These are phyloP conservation scores for Citrullus amarus DNA, from an alignment of 306 rosid species.

Conservation along the genomic window DNA sequence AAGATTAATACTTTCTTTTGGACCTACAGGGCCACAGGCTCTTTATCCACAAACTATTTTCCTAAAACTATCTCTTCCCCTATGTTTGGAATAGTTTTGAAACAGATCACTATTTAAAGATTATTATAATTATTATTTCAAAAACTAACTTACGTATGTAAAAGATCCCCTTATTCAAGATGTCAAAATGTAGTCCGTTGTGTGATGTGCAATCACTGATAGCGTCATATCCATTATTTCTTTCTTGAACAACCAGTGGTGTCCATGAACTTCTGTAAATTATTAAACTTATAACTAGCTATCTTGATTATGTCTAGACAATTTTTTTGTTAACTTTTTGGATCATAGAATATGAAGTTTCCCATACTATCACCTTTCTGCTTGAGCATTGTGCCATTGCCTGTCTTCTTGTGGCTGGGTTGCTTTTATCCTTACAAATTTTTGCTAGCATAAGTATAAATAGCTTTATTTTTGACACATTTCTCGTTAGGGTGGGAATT, in stretches of 20 bases:
- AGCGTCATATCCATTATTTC: not conserved
- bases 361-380: not conserved
- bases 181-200: not conserved
- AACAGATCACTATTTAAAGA: not conserved
- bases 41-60: not conserved
- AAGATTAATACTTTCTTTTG: not conserved
- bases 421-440: not conserved
- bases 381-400: not conserved
- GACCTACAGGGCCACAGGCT: not conserved
- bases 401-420: not conserved
- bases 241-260: not conserved
- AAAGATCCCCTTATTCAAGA: not conserved
- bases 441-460: not conserved
- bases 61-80: not conserved
- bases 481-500: not conserved
- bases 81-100: not conserved
- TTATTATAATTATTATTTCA: no score
- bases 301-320: not conserved
- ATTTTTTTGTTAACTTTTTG: not conserved
- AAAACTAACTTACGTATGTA: not conserved
- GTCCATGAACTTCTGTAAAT: not conserved
- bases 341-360: not conserved
- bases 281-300: not conserved
- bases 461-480: not conserved
- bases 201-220: not conserved